These are phyloP conservation scores for Colletotrichum karsti DNA, from an alignment of 2,329 filamentous ascomycete genomes.

Conservation along the genomic window DNA sequence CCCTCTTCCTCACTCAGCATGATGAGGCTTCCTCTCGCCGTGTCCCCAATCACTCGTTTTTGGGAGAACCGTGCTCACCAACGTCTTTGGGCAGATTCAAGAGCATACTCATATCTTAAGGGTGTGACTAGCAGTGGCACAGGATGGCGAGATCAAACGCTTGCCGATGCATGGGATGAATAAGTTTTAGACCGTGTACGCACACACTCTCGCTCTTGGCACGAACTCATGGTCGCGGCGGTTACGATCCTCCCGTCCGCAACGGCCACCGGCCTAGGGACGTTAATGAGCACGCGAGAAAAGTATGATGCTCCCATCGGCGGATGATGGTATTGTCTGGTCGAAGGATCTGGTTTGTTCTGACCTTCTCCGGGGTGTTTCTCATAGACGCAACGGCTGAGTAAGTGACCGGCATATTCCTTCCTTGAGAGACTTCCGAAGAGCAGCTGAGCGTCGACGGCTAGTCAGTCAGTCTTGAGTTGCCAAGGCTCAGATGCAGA, in stretches of 20 bases:
- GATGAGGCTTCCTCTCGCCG: too few species aligned
- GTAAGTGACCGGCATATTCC: slow-evolving; percentile 10
- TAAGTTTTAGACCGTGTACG: not conserved
- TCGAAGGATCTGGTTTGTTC: not conserved
- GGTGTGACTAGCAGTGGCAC: too few species aligned
- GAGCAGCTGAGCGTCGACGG: not conserved
- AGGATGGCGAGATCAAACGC: not conserved
- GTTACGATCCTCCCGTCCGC: not conserved
- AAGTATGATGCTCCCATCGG: too few species aligned
- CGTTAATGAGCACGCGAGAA: too few species aligned
- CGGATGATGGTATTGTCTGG: too few species aligned
- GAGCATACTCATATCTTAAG: too few species aligned
- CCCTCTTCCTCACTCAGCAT: too few species aligned
- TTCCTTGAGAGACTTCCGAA: not conserved
- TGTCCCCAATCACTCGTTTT: too few species aligned
- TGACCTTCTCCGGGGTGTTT: not conserved
- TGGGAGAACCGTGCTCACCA: too few species aligned
- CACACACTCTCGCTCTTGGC: not conserved
- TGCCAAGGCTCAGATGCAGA: not conserved
- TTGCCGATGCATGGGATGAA: not conserved
- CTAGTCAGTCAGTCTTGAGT: slow-evolving; percentile 2
- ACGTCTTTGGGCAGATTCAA: too few species aligned
- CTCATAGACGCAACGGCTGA: not conserved
- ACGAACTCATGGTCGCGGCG: slow-evolving; percentile 20
- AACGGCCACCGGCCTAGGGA: too few species aligned